Evolutionary conservation across 495 filamentous ascomycete species (phyloP).

Genomic region (Aspergillus leporis): DNA sequence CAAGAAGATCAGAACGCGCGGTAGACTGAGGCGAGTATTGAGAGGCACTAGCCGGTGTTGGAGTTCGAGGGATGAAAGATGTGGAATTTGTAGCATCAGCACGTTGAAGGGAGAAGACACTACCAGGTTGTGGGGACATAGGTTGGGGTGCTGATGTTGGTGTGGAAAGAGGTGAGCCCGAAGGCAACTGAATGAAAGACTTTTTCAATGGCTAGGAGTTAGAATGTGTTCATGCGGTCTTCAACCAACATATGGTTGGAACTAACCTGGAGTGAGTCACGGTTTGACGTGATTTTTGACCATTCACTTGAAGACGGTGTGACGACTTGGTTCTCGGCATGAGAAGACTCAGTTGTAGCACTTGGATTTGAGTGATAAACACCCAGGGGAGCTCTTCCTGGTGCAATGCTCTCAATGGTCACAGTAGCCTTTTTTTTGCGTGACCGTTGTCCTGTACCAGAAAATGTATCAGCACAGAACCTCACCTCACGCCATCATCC

Average conservation of each 20-base stretch:
- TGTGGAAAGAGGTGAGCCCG: background rate
- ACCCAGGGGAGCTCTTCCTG: constrained; percentile 17
- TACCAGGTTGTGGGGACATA: background rate
- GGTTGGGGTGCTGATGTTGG: background rate
- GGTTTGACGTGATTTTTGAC: background rate
- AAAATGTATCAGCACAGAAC: background rate
- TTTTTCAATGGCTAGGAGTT: background rate
- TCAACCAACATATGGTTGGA: too few relatives aligned
- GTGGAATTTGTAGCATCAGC: background rate
- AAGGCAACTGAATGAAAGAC: background rate
- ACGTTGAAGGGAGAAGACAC: background rate
- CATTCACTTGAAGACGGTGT: constrained; percentile 7
- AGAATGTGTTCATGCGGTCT: background rate
- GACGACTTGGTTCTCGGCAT: background rate
- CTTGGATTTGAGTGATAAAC: background rate
- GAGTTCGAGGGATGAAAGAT: background rate
- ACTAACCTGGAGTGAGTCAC: background rate
- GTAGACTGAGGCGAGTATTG: background rate
- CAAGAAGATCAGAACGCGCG: background rate
- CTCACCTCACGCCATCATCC: background rate
- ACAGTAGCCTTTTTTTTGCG: constrained; percentile 19
- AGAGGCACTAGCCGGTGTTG: background rate
- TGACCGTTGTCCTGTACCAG: constrained; percentile 15
- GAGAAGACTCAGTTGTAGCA: background rate
- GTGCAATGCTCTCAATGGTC: constrained; percentile 13